Percentiles rank a stretch among this genome's conserved stretches.
These are phyloP conservation scores for Microsporum audouinii DNA, from an alignment of 2,329 filamentous ascomycete species.

Conservation along the genomic window DNA sequence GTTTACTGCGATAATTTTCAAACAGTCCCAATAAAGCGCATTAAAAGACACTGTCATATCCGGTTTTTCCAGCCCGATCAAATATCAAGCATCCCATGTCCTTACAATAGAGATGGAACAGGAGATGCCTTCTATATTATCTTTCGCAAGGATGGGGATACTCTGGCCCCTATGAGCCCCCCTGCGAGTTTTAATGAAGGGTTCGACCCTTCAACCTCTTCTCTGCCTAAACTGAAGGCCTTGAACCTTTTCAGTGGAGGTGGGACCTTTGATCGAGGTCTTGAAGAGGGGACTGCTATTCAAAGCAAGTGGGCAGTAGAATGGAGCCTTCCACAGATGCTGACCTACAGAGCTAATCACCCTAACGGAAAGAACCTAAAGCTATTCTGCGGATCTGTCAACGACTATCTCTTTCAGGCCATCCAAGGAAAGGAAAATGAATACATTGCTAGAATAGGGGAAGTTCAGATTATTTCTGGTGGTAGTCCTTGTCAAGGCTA, in stretches of 20 bases:
- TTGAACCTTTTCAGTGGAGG: conserved; percentile 69
- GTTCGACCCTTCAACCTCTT: conserved; percentile 36
- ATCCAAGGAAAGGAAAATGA: conserved; percentile 40
- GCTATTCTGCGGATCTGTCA: conserved; percentile 60
- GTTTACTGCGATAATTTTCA: conserved; percentile 37
- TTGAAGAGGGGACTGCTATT: conserved; percentile 60
- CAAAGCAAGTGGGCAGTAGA: conserved; percentile 60
- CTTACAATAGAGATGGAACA: conserved; percentile 55
- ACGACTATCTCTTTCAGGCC: conserved; percentile 50
- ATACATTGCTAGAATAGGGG: conserved; percentile 47
- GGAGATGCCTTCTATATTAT: conserved; percentile 58
- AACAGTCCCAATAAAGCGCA: conserved; percentile 26
- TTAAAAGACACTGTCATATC: conserved; percentile 50
- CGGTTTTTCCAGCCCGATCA: conserved; percentile 41
- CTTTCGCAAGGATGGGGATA: conserved; percentile 22
- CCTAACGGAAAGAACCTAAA: conserved; percentile 29
- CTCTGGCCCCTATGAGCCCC: conserved; percentile 10
- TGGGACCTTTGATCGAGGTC: conserved; percentile 63
- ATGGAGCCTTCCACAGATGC: conserved; percentile 50
- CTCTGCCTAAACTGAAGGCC: conserved; percentile 40
- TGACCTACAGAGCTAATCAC: conserved; percentile 62
- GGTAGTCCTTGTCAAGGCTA: conserved; percentile 73
- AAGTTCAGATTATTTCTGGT: conserved; percentile 57
- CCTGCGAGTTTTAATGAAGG: conserved; percentile 41
- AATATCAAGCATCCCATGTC: conserved; percentile 39